Conservation (phyloP, 2,329 filamentous ascomycete genomes). For the Alternaria angustiovoidea region DNA sequence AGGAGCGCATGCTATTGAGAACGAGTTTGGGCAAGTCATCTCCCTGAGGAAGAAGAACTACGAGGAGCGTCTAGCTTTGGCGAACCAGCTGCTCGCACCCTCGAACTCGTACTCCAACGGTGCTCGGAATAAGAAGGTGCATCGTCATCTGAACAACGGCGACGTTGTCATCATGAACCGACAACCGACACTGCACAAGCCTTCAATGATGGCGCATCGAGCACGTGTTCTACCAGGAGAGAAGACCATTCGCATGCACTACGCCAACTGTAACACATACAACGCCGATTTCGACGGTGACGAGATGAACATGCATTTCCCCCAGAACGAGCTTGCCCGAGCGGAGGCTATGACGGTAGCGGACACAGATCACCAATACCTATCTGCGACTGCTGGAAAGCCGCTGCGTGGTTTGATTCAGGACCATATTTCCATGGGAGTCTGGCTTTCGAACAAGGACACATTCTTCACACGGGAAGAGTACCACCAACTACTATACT, state of each 20-base stretch:
- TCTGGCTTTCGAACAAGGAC: slow-evolving; percentile 88
- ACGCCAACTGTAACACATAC: slow-evolving; percentile 99
- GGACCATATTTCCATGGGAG: slow-evolving; percentile 95
- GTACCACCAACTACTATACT: slow-evolving; percentile 95
- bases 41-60: slow-evolving; percentile 85
- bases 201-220: slow-evolving; percentile 98
- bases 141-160: slow-evolving; percentile 93
- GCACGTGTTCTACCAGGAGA: slow-evolving; percentile 91
- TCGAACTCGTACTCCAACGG: slow-evolving; percentile 77
- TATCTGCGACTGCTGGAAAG: slow-evolving; percentile 92
- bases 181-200: slow-evolving; percentile 96
- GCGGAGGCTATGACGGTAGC: slow-evolving; percentile 93
- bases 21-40: slow-evolving; percentile 91
- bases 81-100: slow-evolving; percentile 90
- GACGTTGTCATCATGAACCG: slow-evolving; percentile 99
- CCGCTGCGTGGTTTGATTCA: slow-evolving; percentile 96
- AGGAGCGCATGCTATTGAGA: slow-evolving; percentile 92
- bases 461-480: slow-evolving; percentile 87
- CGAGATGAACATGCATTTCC: slow-evolving; percentile 99
- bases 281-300: slow-evolving; percentile 99
- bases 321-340: slow-evolving; percentile 92
- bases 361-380: slow-evolving; percentile 96
- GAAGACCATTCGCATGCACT: slow-evolving; percentile 99
- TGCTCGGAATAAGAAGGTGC: slow-evolving; percentile 91
- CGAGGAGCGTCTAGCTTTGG: slow-evolving; percentile 87